Conservation (phyloP, 768 basidiomycete species). For the Suillus spraguei region DNA sequence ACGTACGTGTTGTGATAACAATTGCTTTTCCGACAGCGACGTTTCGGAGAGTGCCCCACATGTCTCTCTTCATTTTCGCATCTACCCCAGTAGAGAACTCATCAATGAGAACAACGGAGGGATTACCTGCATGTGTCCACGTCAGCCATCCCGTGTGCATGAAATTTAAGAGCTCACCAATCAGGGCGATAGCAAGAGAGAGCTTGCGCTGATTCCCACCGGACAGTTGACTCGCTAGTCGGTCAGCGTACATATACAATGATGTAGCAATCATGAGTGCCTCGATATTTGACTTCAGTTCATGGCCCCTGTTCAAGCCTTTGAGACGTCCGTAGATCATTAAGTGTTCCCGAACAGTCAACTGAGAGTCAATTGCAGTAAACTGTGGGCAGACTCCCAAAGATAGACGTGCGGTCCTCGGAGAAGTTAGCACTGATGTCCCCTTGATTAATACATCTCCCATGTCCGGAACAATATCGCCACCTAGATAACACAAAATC, state of each 20-base stretch:
- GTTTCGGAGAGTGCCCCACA: conserved; percentile 74
- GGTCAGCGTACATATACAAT: conserved; percentile 61
- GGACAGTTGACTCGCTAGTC: conserved; percentile 72
- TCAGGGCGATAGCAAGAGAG: conserved; percentile 74
- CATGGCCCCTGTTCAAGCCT: conserved; percentile 54
- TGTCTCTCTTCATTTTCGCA: conserved; percentile 81
- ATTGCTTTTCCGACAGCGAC: conserved; percentile 71
- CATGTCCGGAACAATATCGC: conserved; percentile 63
- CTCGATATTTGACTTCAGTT: conserved; percentile 56
- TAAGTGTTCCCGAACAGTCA: conserved; percentile 80
- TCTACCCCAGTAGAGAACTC: conserved; percentile 86
- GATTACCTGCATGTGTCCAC: conserved; percentile 52
- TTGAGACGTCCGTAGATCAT: conserved; percentile 73
- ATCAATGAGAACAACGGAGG: conserved; percentile 77
- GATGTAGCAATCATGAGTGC: conserved; percentile 61
- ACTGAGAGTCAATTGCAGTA: conserved; percentile 77
- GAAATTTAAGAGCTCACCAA: conserved; percentile 43
- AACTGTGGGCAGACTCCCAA: conserved; percentile 87
- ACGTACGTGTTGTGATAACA: conserved; percentile 70
- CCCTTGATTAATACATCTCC: conserved; percentile 74
- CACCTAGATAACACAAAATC: conserved; percentile 44
- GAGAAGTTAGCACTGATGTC: conserved; percentile 63
- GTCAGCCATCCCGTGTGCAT: not conserved
- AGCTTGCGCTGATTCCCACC: conserved; percentile 83
- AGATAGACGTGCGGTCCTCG: conserved; percentile 63